Percentiles rank a stretch among this genome's conserved stretches.
phyloP scores from a whole-genome alignment of 1,284 basidiomycete species.

The Microbotryum silenes-acaulis region DNA sequence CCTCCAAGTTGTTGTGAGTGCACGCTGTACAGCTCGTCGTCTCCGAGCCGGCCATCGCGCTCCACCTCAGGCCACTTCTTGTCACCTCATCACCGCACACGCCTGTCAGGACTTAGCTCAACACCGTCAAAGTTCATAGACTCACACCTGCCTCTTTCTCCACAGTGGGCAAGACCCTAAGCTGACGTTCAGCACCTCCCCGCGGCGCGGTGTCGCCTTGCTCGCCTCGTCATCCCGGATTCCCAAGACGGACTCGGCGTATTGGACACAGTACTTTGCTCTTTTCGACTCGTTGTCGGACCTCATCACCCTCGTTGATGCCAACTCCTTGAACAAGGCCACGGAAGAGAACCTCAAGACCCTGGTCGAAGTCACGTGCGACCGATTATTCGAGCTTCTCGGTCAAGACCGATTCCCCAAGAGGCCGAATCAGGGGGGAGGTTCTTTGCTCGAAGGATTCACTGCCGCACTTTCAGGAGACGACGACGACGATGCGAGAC shows the following conservation, averaged over 20 bases:
- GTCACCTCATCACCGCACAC: not conserved
- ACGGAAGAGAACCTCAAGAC: conserved; percentile 58
- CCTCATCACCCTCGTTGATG: conserved; percentile 71
- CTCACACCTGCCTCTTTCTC: not conserved
- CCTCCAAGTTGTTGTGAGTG: conserved; percentile 1
- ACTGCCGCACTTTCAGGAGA: not conserved
- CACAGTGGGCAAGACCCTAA: conserved; percentile 58
- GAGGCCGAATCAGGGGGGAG: not conserved
- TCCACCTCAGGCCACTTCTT: not conserved
- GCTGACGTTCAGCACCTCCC: conserved; percentile 72
- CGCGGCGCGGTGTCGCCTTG: conserved; percentile 60
- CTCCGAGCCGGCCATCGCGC: not conserved
- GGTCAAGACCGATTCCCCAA: conserved; percentile 8
- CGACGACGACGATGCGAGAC: conserved; percentile 54
- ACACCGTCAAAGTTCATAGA: not conserved
- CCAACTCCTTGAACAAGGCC: conserved; percentile 62
- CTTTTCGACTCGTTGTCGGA: conserved; percentile 81
- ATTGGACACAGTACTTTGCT: conserved; percentile 56
- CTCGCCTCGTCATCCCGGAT: conserved; percentile 46
- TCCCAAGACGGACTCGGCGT: conserved; percentile 62
- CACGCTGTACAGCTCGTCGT: not conserved
- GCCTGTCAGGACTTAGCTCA: not conserved
- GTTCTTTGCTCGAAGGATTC: no score
- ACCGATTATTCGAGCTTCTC: conserved; percentile 68
- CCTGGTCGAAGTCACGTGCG: conserved; percentile 63